phyloP scores from a whole-genome alignment of 2,329 filamentous ascomycete species.

The Venturia pyrina region DNA sequence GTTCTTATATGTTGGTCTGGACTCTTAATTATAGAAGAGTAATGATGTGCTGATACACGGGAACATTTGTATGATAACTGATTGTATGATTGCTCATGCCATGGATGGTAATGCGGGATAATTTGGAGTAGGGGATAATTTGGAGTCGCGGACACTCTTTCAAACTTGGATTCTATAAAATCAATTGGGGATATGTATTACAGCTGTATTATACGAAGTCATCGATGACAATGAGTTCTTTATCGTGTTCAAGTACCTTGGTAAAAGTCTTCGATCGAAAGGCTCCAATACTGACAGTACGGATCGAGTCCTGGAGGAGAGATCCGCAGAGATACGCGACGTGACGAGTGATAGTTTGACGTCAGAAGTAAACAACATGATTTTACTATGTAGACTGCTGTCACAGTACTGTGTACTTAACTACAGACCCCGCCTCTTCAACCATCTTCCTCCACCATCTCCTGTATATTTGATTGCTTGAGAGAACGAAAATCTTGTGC shows the following conservation, averaged over 20 bases:
- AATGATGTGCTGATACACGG: neutral
- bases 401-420: no score
- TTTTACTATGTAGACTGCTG: no score
- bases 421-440: no score
- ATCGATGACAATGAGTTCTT: no score
- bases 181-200: neutral
- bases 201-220: neutral
- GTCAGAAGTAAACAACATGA: neutral
- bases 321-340: neutral
- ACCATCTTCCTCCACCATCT: no score
- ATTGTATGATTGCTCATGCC: neutral
- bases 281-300: neutral
- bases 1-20: neutral
- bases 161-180: neutral
- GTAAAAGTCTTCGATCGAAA: neutral
- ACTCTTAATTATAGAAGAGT: no score
- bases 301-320: neutral
- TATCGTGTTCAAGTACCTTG: no score
- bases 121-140: neutral
- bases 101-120: neutral
- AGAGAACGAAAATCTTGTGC: neutral
- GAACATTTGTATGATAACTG: neutral
- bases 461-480: no score
- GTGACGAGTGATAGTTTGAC: neutral
- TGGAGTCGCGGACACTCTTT: conserved; percentile 1